Evolutionary conservation across 208 protist species (phyloP).

Genomic region (Lotmaria passim): DNA sequence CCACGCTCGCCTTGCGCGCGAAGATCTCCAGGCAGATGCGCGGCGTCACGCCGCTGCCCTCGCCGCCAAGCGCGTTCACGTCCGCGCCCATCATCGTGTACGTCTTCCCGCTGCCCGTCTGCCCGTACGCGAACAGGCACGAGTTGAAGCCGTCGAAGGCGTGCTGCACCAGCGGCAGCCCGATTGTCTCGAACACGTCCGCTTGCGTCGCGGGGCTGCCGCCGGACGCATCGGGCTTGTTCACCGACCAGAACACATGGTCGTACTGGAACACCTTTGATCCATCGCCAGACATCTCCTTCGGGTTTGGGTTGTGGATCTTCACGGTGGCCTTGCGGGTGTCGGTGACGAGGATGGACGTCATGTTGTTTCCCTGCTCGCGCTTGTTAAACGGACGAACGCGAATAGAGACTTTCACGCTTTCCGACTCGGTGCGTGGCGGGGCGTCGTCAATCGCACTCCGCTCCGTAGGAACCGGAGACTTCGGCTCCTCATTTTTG

Average conservation of each 20-base stretch:
- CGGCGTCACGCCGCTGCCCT: constrained; percentile 69
- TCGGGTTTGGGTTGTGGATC: constrained; percentile 9
- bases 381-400: constrained; percentile 54
- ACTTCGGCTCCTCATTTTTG: not conserved
- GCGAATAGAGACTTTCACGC: constrained; percentile 50
- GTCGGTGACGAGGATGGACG: not conserved
- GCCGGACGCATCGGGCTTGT: constrained; percentile 36
- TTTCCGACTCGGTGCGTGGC: constrained; percentile 24
- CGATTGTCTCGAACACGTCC: constrained; percentile 67
- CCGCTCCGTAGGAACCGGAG: not conserved
- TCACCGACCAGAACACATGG: constrained; percentile 67
- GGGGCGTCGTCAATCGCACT: not conserved
- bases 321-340: constrained; percentile 11
- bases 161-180: constrained; percentile 52
- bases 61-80: constrained; percentile 31
- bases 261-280: constrained; percentile 61
- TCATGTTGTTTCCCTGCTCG: constrained; percentile 28
- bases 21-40: constrained; percentile 73
- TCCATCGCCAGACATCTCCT: constrained; percentile 9
- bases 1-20: constrained; percentile 31
- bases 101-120: constrained; percentile 94
- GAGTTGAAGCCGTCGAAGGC: constrained; percentile 75
- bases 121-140: constrained; percentile 93
- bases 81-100: constrained; percentile 92
- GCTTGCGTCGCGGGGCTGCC: constrained; percentile 43